phyloP scores from a whole-genome alignment of 202 grass and related monocot genomes.

The Miscanthus sacchariflorus region DNA sequence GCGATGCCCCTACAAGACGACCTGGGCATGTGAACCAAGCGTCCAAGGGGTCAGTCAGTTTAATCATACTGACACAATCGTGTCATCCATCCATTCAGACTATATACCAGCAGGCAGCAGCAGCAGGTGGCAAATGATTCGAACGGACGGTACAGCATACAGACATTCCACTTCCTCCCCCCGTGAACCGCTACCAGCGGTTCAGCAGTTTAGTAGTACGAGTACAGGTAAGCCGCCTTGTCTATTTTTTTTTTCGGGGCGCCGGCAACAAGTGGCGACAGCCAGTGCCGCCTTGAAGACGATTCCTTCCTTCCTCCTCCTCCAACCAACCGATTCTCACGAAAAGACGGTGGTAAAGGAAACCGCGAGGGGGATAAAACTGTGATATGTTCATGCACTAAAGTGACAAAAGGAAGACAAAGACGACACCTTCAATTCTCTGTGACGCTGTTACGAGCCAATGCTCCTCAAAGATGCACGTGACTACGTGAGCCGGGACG shows the following conservation, averaged over 20 bases:
- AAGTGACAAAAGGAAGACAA: slow-evolving; percentile 33
- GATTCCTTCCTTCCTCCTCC: background rate
- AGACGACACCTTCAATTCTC: slow-evolving; percentile 53
- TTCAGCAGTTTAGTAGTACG: slow-evolving; percentile 14
- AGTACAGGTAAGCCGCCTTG: slow-evolving; percentile 29
- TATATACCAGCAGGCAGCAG: too few species aligned
- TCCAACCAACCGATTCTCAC: slow-evolving; percentile 63
- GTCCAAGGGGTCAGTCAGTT: background rate
- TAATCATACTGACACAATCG: slow-evolving; percentile 2
- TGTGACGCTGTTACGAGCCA: slow-evolving; percentile 44
- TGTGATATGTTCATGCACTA: slow-evolving; percentile 52
- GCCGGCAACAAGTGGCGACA: slow-evolving; percentile 37
- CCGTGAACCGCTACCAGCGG: slow-evolving; percentile 31
- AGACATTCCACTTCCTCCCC: background rate
- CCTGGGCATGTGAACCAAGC: background rate
- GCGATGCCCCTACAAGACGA: background rate
- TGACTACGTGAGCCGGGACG: slow-evolving; percentile 18
- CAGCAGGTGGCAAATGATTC: background rate
- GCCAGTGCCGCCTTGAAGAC: background rate
- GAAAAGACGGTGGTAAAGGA: slow-evolving; percentile 52
- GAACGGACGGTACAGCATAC: slow-evolving; percentile 6
- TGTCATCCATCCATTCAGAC: slow-evolving; percentile 5
- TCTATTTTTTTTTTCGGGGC: background rate
- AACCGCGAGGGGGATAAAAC: slow-evolving; percentile 24
- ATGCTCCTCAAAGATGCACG: slow-evolving; percentile 35